Evolutionary conservation across 345 rosid genomes (phyloP), one percentile per base, ranked within the genome.

Genomic region (Moringa oleifera): DNA sequence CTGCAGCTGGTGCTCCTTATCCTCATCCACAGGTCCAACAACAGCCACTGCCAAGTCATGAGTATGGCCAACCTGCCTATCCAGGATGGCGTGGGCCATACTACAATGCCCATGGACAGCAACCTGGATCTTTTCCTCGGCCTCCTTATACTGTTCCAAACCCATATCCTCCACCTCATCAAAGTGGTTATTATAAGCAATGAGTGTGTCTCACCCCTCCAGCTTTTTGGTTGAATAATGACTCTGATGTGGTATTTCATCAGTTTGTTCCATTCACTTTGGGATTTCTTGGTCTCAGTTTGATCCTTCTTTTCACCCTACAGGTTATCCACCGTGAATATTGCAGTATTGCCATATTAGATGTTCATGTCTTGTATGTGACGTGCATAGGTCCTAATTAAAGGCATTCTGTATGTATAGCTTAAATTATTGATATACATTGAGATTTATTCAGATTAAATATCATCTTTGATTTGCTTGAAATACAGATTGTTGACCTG

Each of bases 61-160:
- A 84, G 21, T 87, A 87, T 58, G 88, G 94, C 19, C 94, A 87
- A 58, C 94, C 94, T 28, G 90, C 88, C 21, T 82, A 85, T 80
- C 91, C 91, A 19, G 95, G 91, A 45, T 94, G 97, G 97, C 89
- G 81, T 11, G 96, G 96, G 22, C 86, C 97, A 11, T 94, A 90
- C 75, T 83, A 88, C 77, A 86, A 82, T 71, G 80, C 83, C 36
- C 93, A 80, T 15, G 81, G 73, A 20, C 95, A 86, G 71, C 97
- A 88, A 68, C 82, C 83, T 36, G 83, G 79, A 46, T 76, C 86
- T 23, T 33, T 53, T 69, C 90, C 97, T 18, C 84, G 87, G 57
- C 96, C 97, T 68, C 90, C 98, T n/a, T 93, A 94, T 71, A 74
- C 88, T 0, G 66, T 71, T 59, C 93, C 80, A 65, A 72, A 62